Evolutionary conservation across 1,284 basidiomycete species (phyloP), one percentile per base, ranked within the genome.

Genomic region (Irpex sp.): DNA sequence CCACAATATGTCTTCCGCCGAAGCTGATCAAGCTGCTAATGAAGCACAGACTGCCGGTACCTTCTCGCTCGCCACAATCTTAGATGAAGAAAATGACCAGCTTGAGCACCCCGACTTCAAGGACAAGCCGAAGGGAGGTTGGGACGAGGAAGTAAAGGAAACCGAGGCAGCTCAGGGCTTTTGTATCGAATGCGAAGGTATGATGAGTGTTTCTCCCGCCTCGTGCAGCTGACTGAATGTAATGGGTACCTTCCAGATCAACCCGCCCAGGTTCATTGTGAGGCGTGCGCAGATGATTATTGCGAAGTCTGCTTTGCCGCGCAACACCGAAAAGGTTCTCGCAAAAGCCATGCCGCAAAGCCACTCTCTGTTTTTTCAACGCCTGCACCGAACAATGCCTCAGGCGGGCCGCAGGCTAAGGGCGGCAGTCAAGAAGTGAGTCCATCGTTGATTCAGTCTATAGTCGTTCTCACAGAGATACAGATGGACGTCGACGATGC

Each of bases 141-240:
- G 85, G 86, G 88, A 91, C 63, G 87, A 91, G 67, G 88, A 89
- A 69, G 75, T 77, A 3, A 71, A 66, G 1, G 79, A 81, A 61
- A 77, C 74, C 46, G 78, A 80, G 9, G 76, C 78, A 5, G 76
- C 78, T 5, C 86, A 90, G 61, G 91, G 90, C 0, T 90, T 80
- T 70, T 93, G 91, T 67, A 75, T 92, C 60, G 91, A 93, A 72
- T 93, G 91, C 71, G 91, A 93, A 84, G 91, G 91, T 92, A 63
- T 26, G 59, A 21, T 46, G n/a, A 46, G n/a, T 46, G 5, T 46
- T 46, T 46, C n/a, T 46, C 31, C 46, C 50, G 26, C 60, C n/a
- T 11, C 31, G 53, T 56, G 26, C 11, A 31, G 59, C 19, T 21
- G 35, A 54, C 26, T 36, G 5, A 43, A 50, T 39, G 4, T 43